Conservation (phyloP, 257 asterid genomes). For the Ocimum tenuiflorum region DNA sequence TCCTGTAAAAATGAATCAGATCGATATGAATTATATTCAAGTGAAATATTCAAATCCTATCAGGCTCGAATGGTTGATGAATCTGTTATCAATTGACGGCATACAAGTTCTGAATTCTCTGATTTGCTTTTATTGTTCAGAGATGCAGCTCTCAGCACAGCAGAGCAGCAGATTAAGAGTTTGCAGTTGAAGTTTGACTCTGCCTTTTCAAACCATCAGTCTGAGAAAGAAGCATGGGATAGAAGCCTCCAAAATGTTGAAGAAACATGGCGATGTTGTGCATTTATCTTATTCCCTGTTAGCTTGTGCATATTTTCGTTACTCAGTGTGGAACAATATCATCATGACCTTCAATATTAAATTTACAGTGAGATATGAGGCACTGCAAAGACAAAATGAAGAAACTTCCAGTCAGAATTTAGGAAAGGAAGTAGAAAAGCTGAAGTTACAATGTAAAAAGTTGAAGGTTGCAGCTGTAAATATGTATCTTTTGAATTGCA, state of each 20-base stretch:
- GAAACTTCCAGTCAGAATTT: slow-evolving; percentile 39
- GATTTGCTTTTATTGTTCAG: too few relatives aligned
- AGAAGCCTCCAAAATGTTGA: slow-evolving; percentile 70
- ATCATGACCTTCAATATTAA: slow-evolving; percentile 10
- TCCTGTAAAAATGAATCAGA: background rate
- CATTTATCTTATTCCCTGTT: slow-evolving; percentile 17
- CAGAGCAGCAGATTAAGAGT: slow-evolving; percentile 60
- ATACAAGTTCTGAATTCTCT: too few relatives aligned
- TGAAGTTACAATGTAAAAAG: slow-evolving; percentile 46
- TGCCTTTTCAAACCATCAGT: slow-evolving; percentile 58
- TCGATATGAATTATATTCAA: background rate
- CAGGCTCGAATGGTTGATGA: background rate
- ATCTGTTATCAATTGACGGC: too few relatives aligned
- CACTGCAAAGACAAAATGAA: slow-evolving; percentile 54
- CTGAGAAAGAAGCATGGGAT: slow-evolving; percentile 84
- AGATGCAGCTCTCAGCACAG: slow-evolving; percentile 58
- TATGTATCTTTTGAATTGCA: slow-evolving; percentile 11
- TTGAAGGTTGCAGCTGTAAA: slow-evolving; percentile 53
- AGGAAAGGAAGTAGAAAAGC: slow-evolving; percentile 61
- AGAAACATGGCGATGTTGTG: slow-evolving; percentile 89
- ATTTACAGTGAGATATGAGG: slow-evolving; percentile 74
- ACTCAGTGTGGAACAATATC: background rate
- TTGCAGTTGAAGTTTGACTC: slow-evolving; percentile 67
- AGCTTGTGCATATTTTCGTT: slow-evolving; percentile 3
- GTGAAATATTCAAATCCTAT: slow-evolving; percentile 3